Evolutionary conservation across 2,329 filamentous ascomycete species (phyloP), one percentile per base, ranked within the genome.

Genomic region (Zasmidium citrigriseum): DNA sequence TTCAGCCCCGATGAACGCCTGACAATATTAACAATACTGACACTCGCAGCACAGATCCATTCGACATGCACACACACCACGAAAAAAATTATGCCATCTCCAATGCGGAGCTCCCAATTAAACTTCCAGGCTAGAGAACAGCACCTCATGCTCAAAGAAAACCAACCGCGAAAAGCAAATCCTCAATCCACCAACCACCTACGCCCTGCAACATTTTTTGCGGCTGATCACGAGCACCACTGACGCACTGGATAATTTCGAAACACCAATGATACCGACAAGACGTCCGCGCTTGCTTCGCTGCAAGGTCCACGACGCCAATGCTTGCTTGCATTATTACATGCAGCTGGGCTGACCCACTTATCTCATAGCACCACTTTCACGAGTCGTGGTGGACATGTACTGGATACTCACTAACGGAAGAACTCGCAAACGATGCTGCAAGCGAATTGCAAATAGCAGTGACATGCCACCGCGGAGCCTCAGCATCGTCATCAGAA

Each of bases 121-220:
- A 53, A 23, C 18, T 53, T 53, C 34, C 7, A 21, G 21, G 34
- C 51, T 53, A 53, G 49, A 52, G 49, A 52, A 52, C 50, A 22
- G 41, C 29, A n/a, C 41, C 18, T 24, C 20, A 18, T 52, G 21
- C 21, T 41, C 34, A 41, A 41, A n/a, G n/a, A n/a, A 34, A 34
- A 24, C 41, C 34, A 23, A 47, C 11, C 16, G 21, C 20, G 10
- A 2, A 2, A 25, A 22, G 12, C 14, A 53, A 46, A 54, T 11
- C 29, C 51, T 4, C 25, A n/a, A 47, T 46, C 22, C 38, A 46
- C 22, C 22, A 47, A 5, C 23, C 44, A 46, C 52, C 34, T 41
- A n/a, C 7, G 14, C 27, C 14, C 27, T 34, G 27, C 27, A 7
- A 34, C 14, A n/a, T n/a, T n/a, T n/a, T 14, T 46, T 46, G 20